Percentiles rank a stretch among this genome's conserved stretches.
Evolutionary conservation across 208 protist genomes (phyloP).

Genomic region (Borovskyia barvae): DNA sequence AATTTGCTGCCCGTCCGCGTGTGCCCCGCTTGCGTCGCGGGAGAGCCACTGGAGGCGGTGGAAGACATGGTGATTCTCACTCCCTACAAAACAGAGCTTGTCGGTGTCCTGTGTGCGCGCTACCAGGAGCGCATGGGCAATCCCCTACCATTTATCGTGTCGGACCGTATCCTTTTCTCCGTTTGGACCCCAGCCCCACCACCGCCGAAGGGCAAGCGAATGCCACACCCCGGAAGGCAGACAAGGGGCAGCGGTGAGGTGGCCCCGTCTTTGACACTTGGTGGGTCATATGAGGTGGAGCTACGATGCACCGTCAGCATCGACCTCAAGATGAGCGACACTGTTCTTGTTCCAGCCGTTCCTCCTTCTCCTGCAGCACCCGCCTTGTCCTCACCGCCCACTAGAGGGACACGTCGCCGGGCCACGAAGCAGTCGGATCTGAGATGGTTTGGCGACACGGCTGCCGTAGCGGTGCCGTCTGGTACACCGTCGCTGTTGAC

Average conservation of each 20-base stretch:
- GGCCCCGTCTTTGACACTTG: slow-evolving; percentile 8
- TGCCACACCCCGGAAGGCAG: background rate
- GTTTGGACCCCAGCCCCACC: slow-evolving; percentile 20
- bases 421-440: background rate
- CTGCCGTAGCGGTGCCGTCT: background rate
- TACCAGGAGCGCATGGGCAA: slow-evolving; percentile 71
- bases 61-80: slow-evolving; percentile 74
- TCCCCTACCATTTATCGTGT: slow-evolving; percentile 40
- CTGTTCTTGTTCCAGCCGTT: slow-evolving; percentile 15
- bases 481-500: slow-evolving; percentile 16
- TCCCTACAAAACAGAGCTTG: slow-evolving; percentile 66
- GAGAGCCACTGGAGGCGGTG: slow-evolving; percentile 56
- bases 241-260: slow-evolving; percentile 1
- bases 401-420: background rate
- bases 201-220: slow-evolving; percentile 4
- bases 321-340: slow-evolving; percentile 13
- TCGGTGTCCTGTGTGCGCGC: slow-evolving; percentile 39
- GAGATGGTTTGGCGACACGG: background rate
- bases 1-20: slow-evolving; percentile 22
- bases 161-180: slow-evolving; percentile 14
- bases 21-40: slow-evolving; percentile 51
- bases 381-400: background rate
- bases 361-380: background rate
- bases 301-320: slow-evolving; percentile 7
- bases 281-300: slow-evolving; percentile 24